A percentile compares a stretch with the other conserved stretches of the same genome.
Conservation (phyloP, 2,329 filamentous ascomycete species). For the Aspergillus intermedius region DNA sequence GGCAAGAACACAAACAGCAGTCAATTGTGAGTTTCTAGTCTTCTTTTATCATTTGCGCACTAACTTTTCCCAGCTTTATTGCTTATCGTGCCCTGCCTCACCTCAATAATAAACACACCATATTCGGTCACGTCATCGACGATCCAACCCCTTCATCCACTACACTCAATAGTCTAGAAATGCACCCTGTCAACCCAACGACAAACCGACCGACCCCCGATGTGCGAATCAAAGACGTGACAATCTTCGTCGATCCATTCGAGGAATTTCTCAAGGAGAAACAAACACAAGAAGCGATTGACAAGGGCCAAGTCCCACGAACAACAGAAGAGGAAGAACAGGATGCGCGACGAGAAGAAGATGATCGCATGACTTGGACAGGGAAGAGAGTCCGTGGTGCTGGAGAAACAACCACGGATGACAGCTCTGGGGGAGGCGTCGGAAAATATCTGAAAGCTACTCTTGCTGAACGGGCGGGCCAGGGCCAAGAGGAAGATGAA, state of each 20-base stretch:
- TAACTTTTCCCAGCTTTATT: slow-evolving; percentile 58
- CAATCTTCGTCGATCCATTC: slow-evolving; percentile 89
- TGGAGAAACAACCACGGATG: slow-evolving; percentile 48
- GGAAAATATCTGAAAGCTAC: slow-evolving; percentile 78
- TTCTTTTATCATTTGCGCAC: background rate
- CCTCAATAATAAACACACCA: slow-evolving; percentile 92
- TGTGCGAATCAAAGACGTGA: slow-evolving; percentile 73
- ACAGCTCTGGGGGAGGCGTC: slow-evolving; percentile 45
- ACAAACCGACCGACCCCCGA: slow-evolving; percentile 68
- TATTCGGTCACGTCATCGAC: slow-evolving; percentile 80
- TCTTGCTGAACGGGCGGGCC: slow-evolving; percentile 29
- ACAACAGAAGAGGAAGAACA: slow-evolving; percentile 22
- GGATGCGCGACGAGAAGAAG: slow-evolving; percentile 50
- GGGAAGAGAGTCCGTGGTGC: slow-evolving; percentile 76
- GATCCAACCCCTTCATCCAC: slow-evolving; percentile 45
- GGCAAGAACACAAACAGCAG: slow-evolving; percentile 95
- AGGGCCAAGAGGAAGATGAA: slow-evolving; percentile 47
- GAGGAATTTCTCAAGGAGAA: slow-evolving; percentile 82
- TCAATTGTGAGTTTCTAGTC: slow-evolving; percentile 55
- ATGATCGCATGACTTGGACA: slow-evolving; percentile 91
- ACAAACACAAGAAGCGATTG: slow-evolving; percentile 54
- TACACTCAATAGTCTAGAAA: slow-evolving; percentile 66
- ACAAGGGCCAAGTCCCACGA: slow-evolving; percentile 26
- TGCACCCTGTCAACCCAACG: slow-evolving; percentile 64
- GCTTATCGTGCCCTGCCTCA: slow-evolving; percentile 79